Evolutionary conservation across 768 basidiomycete genomes (phyloP).

Genomic region (Amanita thiersii): DNA sequence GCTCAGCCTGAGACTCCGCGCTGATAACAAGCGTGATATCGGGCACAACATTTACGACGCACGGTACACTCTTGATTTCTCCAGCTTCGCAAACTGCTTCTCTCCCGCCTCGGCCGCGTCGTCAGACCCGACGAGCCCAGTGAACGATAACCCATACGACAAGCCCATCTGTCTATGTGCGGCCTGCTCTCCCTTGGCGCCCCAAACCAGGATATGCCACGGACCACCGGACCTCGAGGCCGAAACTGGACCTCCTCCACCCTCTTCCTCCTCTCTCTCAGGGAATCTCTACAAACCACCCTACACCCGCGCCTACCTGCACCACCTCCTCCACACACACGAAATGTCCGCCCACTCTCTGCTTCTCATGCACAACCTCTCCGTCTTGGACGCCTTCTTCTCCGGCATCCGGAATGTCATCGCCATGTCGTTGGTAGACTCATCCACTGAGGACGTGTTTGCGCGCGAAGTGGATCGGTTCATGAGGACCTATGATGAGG

Average conservation of each 20-base stretch:
- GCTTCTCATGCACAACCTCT: constrained; percentile 68
- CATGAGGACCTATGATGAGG: constrained; percentile 40
- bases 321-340: constrained; percentile 82
- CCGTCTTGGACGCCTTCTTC: constrained; percentile 61
- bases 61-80: constrained; percentile 54
- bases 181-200: constrained; percentile 44
- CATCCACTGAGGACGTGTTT: constrained; percentile 22
- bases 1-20: neutral
- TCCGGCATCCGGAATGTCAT: constrained; percentile 40
- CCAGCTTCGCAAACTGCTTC: constrained; percentile 35
- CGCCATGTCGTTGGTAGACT: constrained; percentile 5
- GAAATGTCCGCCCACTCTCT: constrained; percentile 84
- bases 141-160: neutral
- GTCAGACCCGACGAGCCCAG: constrained; percentile 10
- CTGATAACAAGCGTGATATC: constrained; percentile 29
- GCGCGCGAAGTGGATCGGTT: constrained; percentile 44
- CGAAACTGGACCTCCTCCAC: constrained; percentile 3
- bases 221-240: constrained; percentile 30
- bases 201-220: constrained; percentile 31
- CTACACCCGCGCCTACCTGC: constrained; percentile 58
- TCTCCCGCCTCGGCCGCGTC: constrained; percentile 9
- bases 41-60: constrained; percentile 70
- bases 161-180: constrained; percentile 35
- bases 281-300: constrained; percentile 26
- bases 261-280: constrained; percentile 1